Evolutionary conservation across 1,284 basidiomycete species (phyloP), one percentile per base, ranked within the genome.

Genomic region (Sporisorium graminicola): DNA sequence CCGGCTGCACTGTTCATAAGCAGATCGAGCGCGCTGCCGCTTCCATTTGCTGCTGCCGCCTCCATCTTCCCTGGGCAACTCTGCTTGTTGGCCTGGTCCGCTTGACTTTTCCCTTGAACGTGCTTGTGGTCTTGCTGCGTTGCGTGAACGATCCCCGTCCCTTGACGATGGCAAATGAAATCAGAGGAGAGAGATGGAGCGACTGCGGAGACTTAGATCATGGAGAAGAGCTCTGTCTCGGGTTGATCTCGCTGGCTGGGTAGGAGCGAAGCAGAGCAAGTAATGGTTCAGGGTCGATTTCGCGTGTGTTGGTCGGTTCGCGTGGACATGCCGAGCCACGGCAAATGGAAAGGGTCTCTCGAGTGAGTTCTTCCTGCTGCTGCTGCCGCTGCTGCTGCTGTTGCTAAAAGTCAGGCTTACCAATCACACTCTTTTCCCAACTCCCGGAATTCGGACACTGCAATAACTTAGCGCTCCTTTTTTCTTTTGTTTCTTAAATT

Each of bases 381-480:
- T 10, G 5, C 29, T 5, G 24, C n/a, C n/a, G n/a, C n/a, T n/a
- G n/a, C n/a, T n/a, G n/a, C n/a, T n/a, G n/a, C n/a, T n/a, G n/a
- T n/a, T n/a, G n/a, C n/a, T n/a, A 13, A 20, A 46, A 18, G 50
- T 69, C 60, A 69, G 6, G 67, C 16, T 70, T 58, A 70, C 61
- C 14, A 64, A 65, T 61, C 62, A 16, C 37, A n/a, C 22, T 29
- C 12, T 27, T 29, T 47, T 52, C 20, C 27, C 26, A 27, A 50
- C 18, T 9, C 16, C 42, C 54, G 54, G 43, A 46, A 56, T 27
- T 56, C 54, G 54, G 54, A 10, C 3, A 9, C 20, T 12, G 37
- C 16, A 8, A n/a, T n/a, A n/a, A n/a, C n/a, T n/a, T n/a, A n/a
- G n/a, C n/a, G n/a, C n/a, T n/a, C n/a, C n/a, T n/a, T n/a, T 8